phyloP scores from a whole-genome alignment of 495 filamentous ascomycete species.

The Penicillium riverlandense region DNA sequence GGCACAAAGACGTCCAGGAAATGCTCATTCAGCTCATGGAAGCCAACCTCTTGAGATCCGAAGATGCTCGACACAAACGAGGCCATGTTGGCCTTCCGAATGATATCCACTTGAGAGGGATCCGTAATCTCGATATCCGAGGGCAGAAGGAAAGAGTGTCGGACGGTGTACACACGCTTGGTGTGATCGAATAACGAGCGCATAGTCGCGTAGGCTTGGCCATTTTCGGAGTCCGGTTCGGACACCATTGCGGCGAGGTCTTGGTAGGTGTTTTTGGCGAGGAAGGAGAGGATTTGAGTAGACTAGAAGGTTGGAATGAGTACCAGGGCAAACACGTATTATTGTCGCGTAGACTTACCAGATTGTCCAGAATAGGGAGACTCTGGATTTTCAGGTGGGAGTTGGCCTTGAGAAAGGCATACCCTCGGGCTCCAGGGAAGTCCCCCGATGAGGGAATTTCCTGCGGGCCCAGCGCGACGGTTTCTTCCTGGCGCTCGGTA shows the following conservation, averaged over 20 bases:
- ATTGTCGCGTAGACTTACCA: conserved; percentile 38
- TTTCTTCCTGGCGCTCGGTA: conserved; percentile 40
- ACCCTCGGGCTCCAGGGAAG: conserved; percentile 26
- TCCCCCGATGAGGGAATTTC: conserved; percentile 22
- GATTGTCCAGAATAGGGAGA: conserved; percentile 64
- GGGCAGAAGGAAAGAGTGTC: conserved; percentile 62
- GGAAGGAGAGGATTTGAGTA: conserved; percentile 60
- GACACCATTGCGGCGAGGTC: conserved; percentile 73
- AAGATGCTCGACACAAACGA: conserved; percentile 79
- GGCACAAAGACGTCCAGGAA: conserved; percentile 82
- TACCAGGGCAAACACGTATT: not conserved
- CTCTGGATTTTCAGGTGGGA: conserved; percentile 59
- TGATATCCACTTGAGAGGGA: conserved; percentile 60
- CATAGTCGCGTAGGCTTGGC: conserved; percentile 73
- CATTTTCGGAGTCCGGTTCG: conserved; percentile 64
- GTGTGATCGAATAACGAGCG: conserved; percentile 76
- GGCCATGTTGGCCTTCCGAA: conserved; percentile 81
- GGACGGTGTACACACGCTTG: conserved; percentile 67
- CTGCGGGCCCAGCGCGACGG: conserved; percentile 33
- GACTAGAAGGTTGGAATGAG: conserved; percentile 38
- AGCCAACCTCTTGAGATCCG: conserved; percentile 73
- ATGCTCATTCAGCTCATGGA: conserved; percentile 74
- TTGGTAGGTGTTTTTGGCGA: conserved; percentile 59
- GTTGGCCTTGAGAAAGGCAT: conserved; percentile 45
- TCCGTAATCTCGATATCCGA: conserved; percentile 66